Conservation (phyloP, 2,329 filamentous ascomycete genomes). For the Epichloe sylvatica region DNA sequence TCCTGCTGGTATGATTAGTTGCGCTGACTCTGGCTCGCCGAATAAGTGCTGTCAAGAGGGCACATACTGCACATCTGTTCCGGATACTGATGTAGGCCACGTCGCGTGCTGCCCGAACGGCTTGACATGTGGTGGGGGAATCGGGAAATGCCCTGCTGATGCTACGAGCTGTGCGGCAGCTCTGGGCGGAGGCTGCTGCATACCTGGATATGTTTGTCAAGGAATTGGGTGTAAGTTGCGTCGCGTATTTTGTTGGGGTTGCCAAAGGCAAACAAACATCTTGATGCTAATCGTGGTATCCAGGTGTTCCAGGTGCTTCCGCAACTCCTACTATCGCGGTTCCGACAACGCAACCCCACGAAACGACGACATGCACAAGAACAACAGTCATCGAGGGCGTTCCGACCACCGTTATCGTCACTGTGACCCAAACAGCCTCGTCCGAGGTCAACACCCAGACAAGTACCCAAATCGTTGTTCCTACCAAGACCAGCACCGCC, state of each 20-base stretch:
- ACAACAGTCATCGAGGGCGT: constrained; percentile 23
- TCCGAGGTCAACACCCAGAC: constrained; percentile 25
- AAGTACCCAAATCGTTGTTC: neutral
- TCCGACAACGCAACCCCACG: constrained; percentile 8
- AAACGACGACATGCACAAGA: constrained; percentile 25
- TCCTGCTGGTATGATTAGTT: constrained; percentile 51
- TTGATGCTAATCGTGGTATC: neutral
- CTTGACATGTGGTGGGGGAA: constrained; percentile 48
- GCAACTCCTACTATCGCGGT: constrained; percentile 13
- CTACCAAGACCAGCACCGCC: constrained; percentile 14
- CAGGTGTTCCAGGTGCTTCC: constrained; percentile 21
- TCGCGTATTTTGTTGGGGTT: neutral
- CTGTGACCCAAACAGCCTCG: constrained; percentile 23
- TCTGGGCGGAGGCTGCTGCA: constrained; percentile 62
- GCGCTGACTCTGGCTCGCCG: constrained; percentile 47
- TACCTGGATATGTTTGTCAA: constrained; percentile 55
- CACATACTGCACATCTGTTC: constrained; percentile 51
- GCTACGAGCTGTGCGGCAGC: constrained; percentile 51
- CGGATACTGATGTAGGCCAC: constrained; percentile 47
- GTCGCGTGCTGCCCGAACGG: constrained; percentile 65
- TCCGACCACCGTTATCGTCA: constrained; percentile 28
- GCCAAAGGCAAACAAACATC: neutral
- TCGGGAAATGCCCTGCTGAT: constrained; percentile 46
- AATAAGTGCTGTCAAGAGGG: constrained; percentile 59
- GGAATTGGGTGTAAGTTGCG: constrained; percentile 52